Base-by-base conservation (phyloP, 2,329 filamentous ascomycete genomes). In the Hypoxylon sp. region DNA sequence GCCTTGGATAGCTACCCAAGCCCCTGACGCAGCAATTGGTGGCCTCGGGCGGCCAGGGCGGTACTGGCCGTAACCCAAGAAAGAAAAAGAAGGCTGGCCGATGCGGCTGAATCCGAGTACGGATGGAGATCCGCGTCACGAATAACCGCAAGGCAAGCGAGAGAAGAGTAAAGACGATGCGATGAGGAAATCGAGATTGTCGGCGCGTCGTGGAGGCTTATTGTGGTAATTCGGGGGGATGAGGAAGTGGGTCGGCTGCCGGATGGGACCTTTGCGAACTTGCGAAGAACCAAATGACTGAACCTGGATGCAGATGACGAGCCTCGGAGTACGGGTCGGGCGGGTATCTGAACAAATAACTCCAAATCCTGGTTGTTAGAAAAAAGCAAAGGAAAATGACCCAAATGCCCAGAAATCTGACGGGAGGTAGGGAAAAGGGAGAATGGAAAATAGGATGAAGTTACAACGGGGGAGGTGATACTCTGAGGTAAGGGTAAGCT, bases 11-110 rank as follows among this genome's bases (percentile, higher is more conserved):
- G 70, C 67, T 71, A 61, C 69, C 72, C 67, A 69, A 72, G 61
- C 71, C 71, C 71, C 71, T 72, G 51, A 72, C 58, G 60, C 70
- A 67, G 65, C 68, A 68, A 70, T 70, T 64, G 60, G 61, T 53
- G 68, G 65, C 68, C 63, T 63, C 40, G 51, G 56, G 50, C 42
- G 68, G 69, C 69, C 68, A 66, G 44, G 53, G 63, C 46, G 60
- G 44, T 65, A 57, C 54, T 45, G 61, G 63, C 63, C 48, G 48
- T 51, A 48, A 65, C 58, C 57, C 45, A 40, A 20, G 40, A 64
- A 40, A 64, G 58, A 45, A 36, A 50, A 53, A 49, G 40, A 51
- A 54, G 58, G 53, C 20, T 58, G 55, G 46, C 51, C 44, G 56
- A 61, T 60, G 49, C 66, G 68, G 55, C 61, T 63, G 45, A 67